These are phyloP conservation scores for Tricholoma matsutake DNA, from an alignment of 768 basidiomycete genomes.

Conservation along the genomic window DNA sequence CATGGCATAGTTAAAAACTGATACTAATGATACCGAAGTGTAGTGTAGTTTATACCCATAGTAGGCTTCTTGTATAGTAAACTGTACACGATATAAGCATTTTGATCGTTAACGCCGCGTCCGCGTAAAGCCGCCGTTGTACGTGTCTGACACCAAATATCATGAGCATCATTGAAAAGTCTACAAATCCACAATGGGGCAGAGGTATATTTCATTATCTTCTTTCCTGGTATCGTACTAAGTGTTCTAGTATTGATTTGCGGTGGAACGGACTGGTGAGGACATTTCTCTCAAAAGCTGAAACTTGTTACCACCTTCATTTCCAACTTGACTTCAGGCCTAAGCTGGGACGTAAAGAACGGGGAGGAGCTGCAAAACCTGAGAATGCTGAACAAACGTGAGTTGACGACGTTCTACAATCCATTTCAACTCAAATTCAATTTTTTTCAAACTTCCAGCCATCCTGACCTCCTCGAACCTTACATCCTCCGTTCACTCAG, in stretches of 20 bases:
- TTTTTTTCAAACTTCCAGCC: slow-evolving; percentile 29
- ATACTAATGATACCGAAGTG: neutral
- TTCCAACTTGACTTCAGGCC: slow-evolving; percentile 45
- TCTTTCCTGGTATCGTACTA: neutral
- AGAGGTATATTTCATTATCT: slow-evolving; percentile 7
- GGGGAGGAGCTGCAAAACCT: slow-evolving; percentile 43
- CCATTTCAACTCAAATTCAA: neutral
- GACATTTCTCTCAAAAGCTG: slow-evolving; percentile 7
- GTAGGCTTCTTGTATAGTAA: neutral
- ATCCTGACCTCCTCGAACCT: slow-evolving; percentile 83
- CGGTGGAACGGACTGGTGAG: slow-evolving; percentile 87
- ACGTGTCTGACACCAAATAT: slow-evolving; percentile 11
- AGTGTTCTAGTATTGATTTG: slow-evolving; percentile 65
- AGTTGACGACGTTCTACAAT: slow-evolving; percentile 15
- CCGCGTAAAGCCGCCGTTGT: neutral
- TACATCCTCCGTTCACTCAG: slow-evolving; percentile 86
- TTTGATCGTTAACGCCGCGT: neutral
- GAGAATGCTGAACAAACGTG: slow-evolving; percentile 40
- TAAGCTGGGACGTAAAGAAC: slow-evolving; percentile 73
- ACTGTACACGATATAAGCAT: neutral
- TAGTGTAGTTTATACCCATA: neutral
- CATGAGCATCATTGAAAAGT: slow-evolving; percentile 8
- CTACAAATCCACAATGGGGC: slow-evolving; percentile 11
- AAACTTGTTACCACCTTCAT: neutral
- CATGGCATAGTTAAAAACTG: no score